Evolutionary conservation across 768 basidiomycete species (phyloP).

Genomic region (Cystobasidium onofrii): DNA sequence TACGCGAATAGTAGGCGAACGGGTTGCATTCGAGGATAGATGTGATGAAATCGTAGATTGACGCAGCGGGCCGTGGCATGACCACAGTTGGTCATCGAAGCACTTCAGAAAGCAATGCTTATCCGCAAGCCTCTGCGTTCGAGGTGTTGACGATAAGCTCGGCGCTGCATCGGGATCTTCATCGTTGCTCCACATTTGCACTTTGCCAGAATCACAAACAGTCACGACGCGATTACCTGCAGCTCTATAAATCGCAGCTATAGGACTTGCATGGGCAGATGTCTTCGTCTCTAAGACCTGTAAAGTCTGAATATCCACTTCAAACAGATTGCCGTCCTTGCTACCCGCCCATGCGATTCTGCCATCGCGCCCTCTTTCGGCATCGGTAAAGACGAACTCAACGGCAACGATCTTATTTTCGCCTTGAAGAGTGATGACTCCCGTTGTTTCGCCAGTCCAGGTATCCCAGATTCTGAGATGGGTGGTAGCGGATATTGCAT

Average conservation of each 20-base stretch:
- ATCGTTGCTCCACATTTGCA: conserved; percentile 55
- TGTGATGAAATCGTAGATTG: conserved; percentile 47
- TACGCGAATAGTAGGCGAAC: conserved; percentile 55
- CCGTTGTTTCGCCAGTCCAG: conserved; percentile 38
- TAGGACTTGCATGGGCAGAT: conserved; percentile 58
- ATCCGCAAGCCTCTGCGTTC: conserved; percentile 57
- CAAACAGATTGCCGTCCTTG: conserved; percentile 77
- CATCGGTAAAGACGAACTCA: conserved; percentile 55
- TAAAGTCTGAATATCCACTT: conserved; percentile 65
- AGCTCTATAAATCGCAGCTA: conserved; percentile 68
- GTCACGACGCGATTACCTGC: conserved; percentile 60
- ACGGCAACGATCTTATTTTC: conserved; percentile 66
- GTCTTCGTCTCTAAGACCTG: conserved; percentile 55
- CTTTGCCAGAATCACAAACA: conserved; percentile 77
- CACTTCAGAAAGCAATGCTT: conserved; percentile 71
- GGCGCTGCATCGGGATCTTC: conserved; percentile 10
- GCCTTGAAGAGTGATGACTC: conserved; percentile 59
- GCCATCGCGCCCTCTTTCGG: conserved; percentile 49
- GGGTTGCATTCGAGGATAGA: conserved; percentile 41
- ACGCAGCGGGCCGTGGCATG: conserved; percentile 51
- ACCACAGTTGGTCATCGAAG: conserved; percentile 73
- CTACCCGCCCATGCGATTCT: conserved; percentile 75
- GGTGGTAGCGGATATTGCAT: conserved; percentile 44
- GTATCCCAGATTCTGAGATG: conserved; percentile 46
- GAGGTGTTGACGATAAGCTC: conserved; percentile 31